A percentile compares a stretch with the other conserved stretches of the same genome.
These are phyloP conservation scores for Tetrapisispora namnaoensis DNA, from an alignment of 805 yeast species.

Conservation along the genomic window DNA sequence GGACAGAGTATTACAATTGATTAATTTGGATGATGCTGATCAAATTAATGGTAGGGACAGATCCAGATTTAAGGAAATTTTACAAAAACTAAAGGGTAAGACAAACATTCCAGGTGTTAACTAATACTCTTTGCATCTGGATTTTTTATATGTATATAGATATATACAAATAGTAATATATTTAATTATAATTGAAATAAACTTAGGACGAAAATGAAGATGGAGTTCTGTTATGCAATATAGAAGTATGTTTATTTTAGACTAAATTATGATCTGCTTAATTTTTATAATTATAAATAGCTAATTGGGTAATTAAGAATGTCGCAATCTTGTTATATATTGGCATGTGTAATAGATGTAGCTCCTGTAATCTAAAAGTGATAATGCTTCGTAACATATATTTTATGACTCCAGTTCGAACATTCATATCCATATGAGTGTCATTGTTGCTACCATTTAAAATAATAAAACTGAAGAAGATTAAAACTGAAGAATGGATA, in stretches of 20 bases:
- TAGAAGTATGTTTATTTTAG: too few relatives aligned
- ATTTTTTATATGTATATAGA: not conserved
- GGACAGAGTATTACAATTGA: slow-evolving; percentile 54
- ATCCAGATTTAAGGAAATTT: slow-evolving; percentile 56
- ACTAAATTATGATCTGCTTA: too few relatives aligned
- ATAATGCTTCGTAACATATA: slow-evolving; percentile 11
- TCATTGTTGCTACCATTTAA: slow-evolving; percentile 10
- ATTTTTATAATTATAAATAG: slow-evolving; percentile 7
- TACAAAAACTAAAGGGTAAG: slow-evolving; percentile 57
- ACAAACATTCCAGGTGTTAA: slow-evolving; percentile 63
- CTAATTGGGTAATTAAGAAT: slow-evolving; percentile 11
- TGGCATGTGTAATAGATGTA: not conserved
- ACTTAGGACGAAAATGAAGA: not conserved
- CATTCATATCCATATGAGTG: slow-evolving; percentile 9
- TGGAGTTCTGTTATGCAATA: not conserved
- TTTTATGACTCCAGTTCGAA: slow-evolving; percentile 15
- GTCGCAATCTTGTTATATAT: slow-evolving; percentile 4
- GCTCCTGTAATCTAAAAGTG: slow-evolving; percentile 1
- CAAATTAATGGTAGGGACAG: slow-evolving; percentile 47
- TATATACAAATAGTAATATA: not conserved
- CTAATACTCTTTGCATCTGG: not conserved
- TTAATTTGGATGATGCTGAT: slow-evolving; percentile 37
- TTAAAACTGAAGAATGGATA: slow-evolving; percentile 8
- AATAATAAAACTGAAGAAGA: slow-evolving; percentile 16
- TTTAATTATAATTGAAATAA: not conserved